A percentile compares a stretch with the other conserved stretches of the same genome.
These are phyloP conservation scores for Suillus fuscotomentosus DNA, from an alignment of 768 basidiomycete species.

Conservation along the genomic window DNA sequence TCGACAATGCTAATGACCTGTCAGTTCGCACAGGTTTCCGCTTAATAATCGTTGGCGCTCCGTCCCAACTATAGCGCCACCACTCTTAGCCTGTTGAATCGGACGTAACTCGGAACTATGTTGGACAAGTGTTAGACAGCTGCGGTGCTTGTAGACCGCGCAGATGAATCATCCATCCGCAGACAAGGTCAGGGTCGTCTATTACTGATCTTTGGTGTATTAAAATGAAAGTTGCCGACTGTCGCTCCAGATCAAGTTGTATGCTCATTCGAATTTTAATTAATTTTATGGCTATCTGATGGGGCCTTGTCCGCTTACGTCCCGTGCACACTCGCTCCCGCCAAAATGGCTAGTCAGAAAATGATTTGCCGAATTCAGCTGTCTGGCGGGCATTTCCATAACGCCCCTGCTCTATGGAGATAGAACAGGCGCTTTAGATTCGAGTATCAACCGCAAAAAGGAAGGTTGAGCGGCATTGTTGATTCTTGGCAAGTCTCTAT, in stretches of 20 bases:
- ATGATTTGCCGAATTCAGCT: slow-evolving; percentile 13
- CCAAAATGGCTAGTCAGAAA: slow-evolving; percentile 17
- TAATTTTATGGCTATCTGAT: slow-evolving; percentile 20
- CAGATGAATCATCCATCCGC: background rate
- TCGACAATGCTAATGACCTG: background rate
- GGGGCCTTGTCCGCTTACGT: slow-evolving; percentile 30
- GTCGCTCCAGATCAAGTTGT: background rate
- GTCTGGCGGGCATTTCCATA: slow-evolving; percentile 22
- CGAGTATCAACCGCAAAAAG: slow-evolving; percentile 23
- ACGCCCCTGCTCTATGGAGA: slow-evolving; percentile 13
- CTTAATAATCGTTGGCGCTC: slow-evolving; percentile 1
- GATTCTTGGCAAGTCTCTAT: slow-evolving; percentile 10
- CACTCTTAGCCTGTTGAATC: background rate
- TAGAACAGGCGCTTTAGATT: slow-evolving; percentile 18
- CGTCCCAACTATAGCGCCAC: background rate
- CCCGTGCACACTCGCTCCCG: slow-evolving; percentile 29
- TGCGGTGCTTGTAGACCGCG: background rate
- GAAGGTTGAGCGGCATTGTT: slow-evolving; percentile 28
- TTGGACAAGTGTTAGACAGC: background rate
- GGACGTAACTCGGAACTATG: background rate
- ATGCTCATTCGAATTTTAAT: slow-evolving; percentile 18
- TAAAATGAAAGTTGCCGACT: background rate
- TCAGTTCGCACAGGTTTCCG: background rate
- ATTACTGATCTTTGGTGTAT: slow-evolving; percentile 4
- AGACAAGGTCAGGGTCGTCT: background rate